These are phyloP conservation scores for Penicillium pancosmium DNA, from an alignment of 495 filamentous ascomycete genomes.

Conservation along the genomic window DNA sequence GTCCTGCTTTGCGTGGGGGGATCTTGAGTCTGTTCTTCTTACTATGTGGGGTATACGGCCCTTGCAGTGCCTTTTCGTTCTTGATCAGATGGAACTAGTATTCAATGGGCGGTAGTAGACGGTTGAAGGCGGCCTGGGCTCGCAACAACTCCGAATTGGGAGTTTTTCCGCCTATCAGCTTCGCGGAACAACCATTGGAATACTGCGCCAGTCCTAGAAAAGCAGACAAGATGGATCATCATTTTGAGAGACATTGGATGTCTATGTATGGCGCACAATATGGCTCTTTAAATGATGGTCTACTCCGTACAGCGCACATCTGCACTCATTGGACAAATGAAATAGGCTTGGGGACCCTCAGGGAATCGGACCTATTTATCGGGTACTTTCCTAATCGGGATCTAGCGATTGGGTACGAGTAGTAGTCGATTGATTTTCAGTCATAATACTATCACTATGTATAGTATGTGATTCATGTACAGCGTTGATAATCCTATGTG, in stretches of 20 bases:
- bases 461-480: conserved; percentile 8
- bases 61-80: background rate
- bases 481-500: conserved; percentile 6
- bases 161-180: conserved; percentile 8
- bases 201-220: background rate
- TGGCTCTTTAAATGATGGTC: background rate
- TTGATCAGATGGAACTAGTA: background rate
- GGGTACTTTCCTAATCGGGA: conserved; percentile 3
- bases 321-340: too few relatives aligned
- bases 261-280: background rate
- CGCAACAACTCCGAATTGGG: conserved; percentile 21
- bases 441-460: background rate
- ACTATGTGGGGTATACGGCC: background rate
- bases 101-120: background rate
- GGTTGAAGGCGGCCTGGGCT: conserved; percentile 1
- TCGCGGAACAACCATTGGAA: background rate
- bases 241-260: background rate
- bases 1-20: background rate
- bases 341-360: conserved; percentile 1
- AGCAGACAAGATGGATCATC: background rate
- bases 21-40: background rate
- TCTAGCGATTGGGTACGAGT: background rate
- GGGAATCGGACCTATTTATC: conserved; percentile 2
- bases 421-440: background rate
- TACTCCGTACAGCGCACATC: background rate